Evolutionary conservation across 805 yeast species (phyloP), one percentile per base, ranked within the genome.

Genomic region (Candida cerambycidarum): DNA sequence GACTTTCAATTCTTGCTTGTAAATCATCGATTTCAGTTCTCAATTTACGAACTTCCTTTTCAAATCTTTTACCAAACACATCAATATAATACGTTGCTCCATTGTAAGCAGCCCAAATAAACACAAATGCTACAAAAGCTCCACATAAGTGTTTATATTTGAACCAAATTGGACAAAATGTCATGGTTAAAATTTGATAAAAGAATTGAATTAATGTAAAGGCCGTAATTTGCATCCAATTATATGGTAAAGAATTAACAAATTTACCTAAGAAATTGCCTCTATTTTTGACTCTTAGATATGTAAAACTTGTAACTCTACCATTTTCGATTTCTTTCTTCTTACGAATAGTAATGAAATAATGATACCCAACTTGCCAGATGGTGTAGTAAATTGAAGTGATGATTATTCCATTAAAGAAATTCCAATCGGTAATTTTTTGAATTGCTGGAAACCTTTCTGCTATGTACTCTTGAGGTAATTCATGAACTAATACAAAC

Each of bases 1-100:
- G 42, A 31, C 56, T 50, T 15, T 50, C 56, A 36, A 53, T 53
- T 41, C 52, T 57, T 24, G 57, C 55, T 54, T 84, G 88, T 53
- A 86, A 67, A 24, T 75, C 78, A 15, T 75, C 73, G n/a, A 92
- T 76, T 57, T 90, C 97, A 12, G 62, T 60, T 61, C 81, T 85
- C 55, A 92, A 69, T 53, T 79, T 78, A 18, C 70, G 64, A 17
- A 92, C 89, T 60, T 93, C 97, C 55, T 84, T 87, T 56, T 89
- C 95, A 56, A 89, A 82, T 50, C 90, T 78, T 59, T 82, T 85
- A 15, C 98, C 98, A 64, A 89, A 93, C 39, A 84, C 83, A 55
- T 92, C 98, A 43, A 93, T 75, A 61, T 92, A 92, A 59, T 88
- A 92, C 0, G 96, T 88, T 2, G 98, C 99, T 21, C 99, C 99